Percentiles rank a stretch among this genome's conserved stretches.
These are phyloP conservation scores for Alectoria sarmentosa DNA, from an alignment of 495 filamentous ascomycete species.

Conservation along the genomic window DNA sequence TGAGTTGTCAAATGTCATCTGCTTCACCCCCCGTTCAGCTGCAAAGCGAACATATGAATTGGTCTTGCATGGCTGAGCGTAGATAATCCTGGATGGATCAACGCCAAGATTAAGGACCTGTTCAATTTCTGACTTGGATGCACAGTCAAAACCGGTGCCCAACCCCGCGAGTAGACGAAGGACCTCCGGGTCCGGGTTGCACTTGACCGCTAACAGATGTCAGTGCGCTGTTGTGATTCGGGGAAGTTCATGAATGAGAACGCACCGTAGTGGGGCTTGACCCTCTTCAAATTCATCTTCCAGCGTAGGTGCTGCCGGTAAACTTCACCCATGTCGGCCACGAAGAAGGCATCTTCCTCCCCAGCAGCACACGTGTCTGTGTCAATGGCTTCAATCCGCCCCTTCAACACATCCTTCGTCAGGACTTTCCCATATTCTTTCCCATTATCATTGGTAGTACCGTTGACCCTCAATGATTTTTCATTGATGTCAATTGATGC, in stretches of 20 bases:
- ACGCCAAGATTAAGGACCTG: slow-evolving; percentile 77
- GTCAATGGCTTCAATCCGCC: slow-evolving; percentile 74
- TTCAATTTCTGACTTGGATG: slow-evolving; percentile 94
- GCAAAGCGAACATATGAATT: slow-evolving; percentile 94
- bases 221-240: background rate
- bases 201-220: slow-evolving; percentile 74
- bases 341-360: slow-evolving; percentile 95
- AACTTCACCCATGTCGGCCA: slow-evolving; percentile 95
- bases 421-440: slow-evolving; percentile 47
- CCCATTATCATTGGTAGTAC: slow-evolving; percentile 39
- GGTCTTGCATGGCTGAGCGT: slow-evolving; percentile 98
- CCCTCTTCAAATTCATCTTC: slow-evolving; percentile 87
- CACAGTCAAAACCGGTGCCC: slow-evolving; percentile 96
- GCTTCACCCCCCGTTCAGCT: slow-evolving; percentile 73
- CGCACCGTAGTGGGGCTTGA: slow-evolving; percentile 96
- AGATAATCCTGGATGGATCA: slow-evolving; percentile 91
- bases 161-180: slow-evolving; percentile 78
- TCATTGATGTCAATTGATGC: slow-evolving; percentile 32
- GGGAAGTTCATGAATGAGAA: slow-evolving; percentile 12
- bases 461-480: slow-evolving; percentile 32
- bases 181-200: slow-evolving; percentile 89
- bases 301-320: slow-evolving; percentile 98
- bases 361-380: slow-evolving; percentile 78
- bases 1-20: slow-evolving; percentile 98
- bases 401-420: slow-evolving; percentile 73